Evolutionary conservation across 345 rosid species (phyloP).

Genomic region (Brassica nigra): DNA sequence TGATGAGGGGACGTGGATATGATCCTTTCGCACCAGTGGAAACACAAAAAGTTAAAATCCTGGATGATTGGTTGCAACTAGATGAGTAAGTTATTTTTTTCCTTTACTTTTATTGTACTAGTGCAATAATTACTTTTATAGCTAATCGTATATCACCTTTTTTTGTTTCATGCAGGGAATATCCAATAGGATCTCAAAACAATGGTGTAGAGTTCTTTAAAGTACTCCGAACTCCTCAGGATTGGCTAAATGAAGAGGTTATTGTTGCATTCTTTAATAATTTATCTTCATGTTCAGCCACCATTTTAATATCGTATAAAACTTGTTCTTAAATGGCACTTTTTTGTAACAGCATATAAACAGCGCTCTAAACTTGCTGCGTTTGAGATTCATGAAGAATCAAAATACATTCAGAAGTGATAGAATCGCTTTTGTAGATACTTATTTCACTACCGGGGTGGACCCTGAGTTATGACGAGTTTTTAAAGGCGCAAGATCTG

Average conservation of each 20-base stretch:
- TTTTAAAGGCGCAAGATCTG: neutral
- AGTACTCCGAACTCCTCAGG: neutral
- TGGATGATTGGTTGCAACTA: neutral
- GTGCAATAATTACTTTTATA: neutral
- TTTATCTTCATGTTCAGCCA: neutral
- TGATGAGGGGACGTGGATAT: neutral
- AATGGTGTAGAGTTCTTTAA: neutral
- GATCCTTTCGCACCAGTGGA: neutral
- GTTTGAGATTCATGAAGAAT: slow-evolving; percentile 1
- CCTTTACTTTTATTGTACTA: neutral
- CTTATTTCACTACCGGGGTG: neutral
- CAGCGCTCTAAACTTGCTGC: neutral
- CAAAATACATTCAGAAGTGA: neutral
- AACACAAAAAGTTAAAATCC: neutral
- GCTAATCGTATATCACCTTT: neutral
- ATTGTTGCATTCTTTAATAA: neutral
- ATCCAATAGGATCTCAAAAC: neutral
- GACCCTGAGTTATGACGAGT: neutral
- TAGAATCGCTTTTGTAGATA: neutral
- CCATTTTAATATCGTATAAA: neutral
- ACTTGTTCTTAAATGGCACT: neutral
- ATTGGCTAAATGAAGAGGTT: slow-evolving; percentile 1
- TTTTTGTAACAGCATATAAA: slow-evolving; percentile 5
- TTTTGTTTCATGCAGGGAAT: neutral
- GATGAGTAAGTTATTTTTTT: neutral